Evolutionary conservation across 177 flowering plant genomes (phyloP).

Genomic region (Vitis hybrid): DNA sequence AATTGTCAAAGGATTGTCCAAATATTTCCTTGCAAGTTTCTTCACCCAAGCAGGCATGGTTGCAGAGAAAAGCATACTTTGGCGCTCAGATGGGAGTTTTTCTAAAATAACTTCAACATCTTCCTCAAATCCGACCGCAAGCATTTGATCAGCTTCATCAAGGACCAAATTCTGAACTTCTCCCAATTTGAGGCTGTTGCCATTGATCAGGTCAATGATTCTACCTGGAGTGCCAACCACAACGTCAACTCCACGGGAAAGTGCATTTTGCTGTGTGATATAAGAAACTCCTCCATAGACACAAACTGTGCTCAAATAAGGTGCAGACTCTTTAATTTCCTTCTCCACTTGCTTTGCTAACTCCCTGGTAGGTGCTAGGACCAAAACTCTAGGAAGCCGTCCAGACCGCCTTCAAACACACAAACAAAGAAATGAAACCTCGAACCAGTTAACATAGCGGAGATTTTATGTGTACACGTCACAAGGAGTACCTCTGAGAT

Average conservation of each 20-base stretch:
- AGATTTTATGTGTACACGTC: not conserved
- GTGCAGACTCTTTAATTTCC: slow-evolving; percentile 91
- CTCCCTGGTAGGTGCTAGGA: slow-evolving; percentile 94
- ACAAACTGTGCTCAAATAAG: slow-evolving; percentile 84
- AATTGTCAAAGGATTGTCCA: slow-evolving; percentile 85
- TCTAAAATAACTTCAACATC: slow-evolving; percentile 83
- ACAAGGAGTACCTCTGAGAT: slow-evolving; percentile 43
- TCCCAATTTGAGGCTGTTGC: slow-evolving; percentile 70
- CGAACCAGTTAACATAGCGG: not conserved
- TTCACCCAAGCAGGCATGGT: slow-evolving; percentile 98
- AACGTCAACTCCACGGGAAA: slow-evolving; percentile 92
- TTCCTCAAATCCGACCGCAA: slow-evolving; percentile 98
- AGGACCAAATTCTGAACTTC: slow-evolving; percentile 89
- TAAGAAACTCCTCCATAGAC: slow-evolving; percentile 98
- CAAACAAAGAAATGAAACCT: not conserved
- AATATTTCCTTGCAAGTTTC: slow-evolving; percentile 82
- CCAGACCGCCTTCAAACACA: slow-evolving; percentile 51
- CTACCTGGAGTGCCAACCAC: slow-evolving; percentile 99
- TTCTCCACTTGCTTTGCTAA: slow-evolving; percentile 96
- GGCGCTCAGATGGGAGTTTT: slow-evolving; percentile 73
- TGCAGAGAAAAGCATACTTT: slow-evolving; percentile 99
- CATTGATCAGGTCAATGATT: slow-evolving; percentile 73
- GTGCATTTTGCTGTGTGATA: slow-evolving; percentile 68
- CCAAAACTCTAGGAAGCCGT: slow-evolving; percentile 75
- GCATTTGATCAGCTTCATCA: slow-evolving; percentile 99